These are phyloP conservation scores for Paramecium tetraurelia DNA, from an alignment of 73 alveolate species.

Conservation along the genomic window DNA sequence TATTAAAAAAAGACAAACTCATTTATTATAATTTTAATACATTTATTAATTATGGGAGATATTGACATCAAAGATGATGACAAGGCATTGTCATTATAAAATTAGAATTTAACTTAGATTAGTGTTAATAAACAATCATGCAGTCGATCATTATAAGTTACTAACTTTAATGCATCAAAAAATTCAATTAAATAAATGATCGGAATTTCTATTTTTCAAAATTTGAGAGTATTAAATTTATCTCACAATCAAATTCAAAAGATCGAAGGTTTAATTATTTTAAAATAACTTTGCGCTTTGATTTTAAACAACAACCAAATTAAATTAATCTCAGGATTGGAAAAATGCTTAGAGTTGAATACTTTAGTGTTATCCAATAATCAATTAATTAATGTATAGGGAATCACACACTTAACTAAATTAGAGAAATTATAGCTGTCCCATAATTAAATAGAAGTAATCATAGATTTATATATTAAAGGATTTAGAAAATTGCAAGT, in stretches of 20 bases:
- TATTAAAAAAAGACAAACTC: background rate
- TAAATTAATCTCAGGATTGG: background rate
- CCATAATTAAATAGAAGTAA: conserved; percentile 24
- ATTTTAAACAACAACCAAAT: conserved; percentile 6
- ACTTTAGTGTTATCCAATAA: background rate
- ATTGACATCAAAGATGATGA: background rate
- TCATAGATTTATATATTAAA: background rate
- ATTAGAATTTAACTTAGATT: background rate
- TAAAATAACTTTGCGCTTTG: background rate
- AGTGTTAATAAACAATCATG: background rate
- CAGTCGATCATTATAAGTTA: background rate
- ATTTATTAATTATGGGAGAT: background rate
- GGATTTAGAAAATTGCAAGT: background rate
- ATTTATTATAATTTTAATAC: background rate
- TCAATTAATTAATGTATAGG: background rate
- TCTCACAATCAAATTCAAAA: background rate
- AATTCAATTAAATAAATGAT: background rate
- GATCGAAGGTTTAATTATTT: background rate
- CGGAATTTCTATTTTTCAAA: background rate
- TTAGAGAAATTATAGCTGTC: background rate
- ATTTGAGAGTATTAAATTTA: background rate
- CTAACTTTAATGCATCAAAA: background rate
- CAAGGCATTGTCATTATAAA: background rate
- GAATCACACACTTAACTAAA: background rate
- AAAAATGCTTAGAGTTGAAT: background rate